Conservation (phyloP, 345 rosid genomes). For the Salix arbutifolia region DNA sequence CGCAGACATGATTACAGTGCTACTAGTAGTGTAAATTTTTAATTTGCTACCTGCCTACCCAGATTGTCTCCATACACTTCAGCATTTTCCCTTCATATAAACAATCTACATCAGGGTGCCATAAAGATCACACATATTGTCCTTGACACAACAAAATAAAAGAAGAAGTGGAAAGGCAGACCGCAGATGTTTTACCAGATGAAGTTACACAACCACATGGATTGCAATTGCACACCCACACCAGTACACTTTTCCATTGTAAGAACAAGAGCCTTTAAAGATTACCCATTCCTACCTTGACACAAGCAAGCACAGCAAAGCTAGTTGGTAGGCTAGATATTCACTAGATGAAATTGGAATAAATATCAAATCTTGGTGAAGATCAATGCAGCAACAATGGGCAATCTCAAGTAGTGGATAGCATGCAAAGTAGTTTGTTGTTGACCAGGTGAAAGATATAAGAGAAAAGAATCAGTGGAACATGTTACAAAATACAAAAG, state of each 20-base stretch:
- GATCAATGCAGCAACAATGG: neutral
- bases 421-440: neutral
- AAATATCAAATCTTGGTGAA: neutral
- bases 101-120: neutral
- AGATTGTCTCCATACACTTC: neutral
- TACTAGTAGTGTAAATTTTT: neutral
- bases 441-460: neutral
- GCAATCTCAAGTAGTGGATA: neutral
- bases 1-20: neutral
- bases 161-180: neutral
- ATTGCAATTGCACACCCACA: neutral
- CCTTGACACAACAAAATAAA: neutral
- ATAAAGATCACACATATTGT: neutral
- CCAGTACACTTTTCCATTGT: neutral
- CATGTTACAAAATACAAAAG: neutral
- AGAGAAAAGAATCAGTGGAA: neutral
- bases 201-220: neutral
- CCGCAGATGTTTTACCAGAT: neutral
- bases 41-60: neutral
- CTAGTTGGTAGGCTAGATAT: neutral
- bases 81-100: neutral
- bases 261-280: neutral
- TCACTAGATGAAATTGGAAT: neutral
- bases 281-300: too few relatives aligned
- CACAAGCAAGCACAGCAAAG: neutral